Percentiles rank a stretch among this genome's conserved stretches.
Conservation (phyloP, 768 basidiomycete genomes). For the Podaxis rugospora region DNA sequence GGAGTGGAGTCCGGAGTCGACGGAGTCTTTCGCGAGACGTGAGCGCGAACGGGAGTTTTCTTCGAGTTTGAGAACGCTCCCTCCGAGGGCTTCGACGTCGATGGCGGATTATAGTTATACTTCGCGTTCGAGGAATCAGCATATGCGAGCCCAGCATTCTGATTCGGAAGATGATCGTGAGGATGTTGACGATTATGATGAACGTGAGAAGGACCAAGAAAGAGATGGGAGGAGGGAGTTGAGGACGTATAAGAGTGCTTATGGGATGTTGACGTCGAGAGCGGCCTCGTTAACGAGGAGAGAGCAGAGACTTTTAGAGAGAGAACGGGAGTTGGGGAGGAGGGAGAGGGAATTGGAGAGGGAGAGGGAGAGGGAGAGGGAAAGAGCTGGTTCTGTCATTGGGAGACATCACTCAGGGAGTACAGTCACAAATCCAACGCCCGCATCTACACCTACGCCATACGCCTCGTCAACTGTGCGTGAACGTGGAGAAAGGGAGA, state of each 20-base stretch:
- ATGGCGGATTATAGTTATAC: conserved; percentile 46
- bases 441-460: conserved; percentile 14
- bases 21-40: conserved; percentile 21
- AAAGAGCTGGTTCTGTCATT: conserved; percentile 19
- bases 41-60: conserved; percentile 13
- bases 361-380: background rate
- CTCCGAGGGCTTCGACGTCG: conserved; percentile 45
- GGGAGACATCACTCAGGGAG: conserved; percentile 15
- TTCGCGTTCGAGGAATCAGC: conserved; percentile 14
- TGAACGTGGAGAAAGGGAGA: conserved; percentile 12
- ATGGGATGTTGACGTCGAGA: conserved; percentile 24
- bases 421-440: no score
- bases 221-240: conserved; percentile 13
- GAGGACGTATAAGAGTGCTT: conserved; percentile 38
- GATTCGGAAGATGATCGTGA: conserved; percentile 19
- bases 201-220: background rate
- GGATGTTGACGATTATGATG: conserved; percentile 2
- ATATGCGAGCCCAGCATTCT: background rate
- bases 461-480: conserved; percentile 17
- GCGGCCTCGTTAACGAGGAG: conserved; percentile 13
- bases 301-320: conserved; percentile 10
- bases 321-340: conserved; percentile 7
- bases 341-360: conserved; percentile 17
- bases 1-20: conserved; percentile 30
- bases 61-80: conserved; percentile 17